Percentiles rank a stretch among this genome's conserved stretches.
Conservation (phyloP, 73 alveolate species). For the Paramecium primaurelia region DNA sequence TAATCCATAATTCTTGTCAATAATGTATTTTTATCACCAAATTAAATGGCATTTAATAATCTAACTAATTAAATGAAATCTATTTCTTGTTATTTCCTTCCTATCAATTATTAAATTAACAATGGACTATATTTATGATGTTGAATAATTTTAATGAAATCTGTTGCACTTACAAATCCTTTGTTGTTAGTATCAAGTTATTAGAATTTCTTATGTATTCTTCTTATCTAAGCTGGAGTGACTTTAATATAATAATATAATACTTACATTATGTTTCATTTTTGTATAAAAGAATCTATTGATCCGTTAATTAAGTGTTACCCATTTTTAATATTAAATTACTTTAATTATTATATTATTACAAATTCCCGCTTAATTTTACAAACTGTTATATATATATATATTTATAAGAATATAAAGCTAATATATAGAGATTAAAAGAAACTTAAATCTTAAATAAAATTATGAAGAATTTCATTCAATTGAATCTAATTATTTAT, state of each 20-base stretch:
- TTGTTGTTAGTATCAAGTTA: neutral
- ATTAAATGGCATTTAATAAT: neutral
- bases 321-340: neutral
- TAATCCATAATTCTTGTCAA: neutral
- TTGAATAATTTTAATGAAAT: neutral
- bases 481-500: neutral
- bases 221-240: constrained; percentile 28
- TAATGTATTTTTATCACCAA: neutral
- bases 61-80: constrained; percentile 25
- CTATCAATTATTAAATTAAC: neutral
- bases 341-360: neutral
- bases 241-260: neutral
- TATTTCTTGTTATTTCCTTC: neutral
- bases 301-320: constrained; percentile 18
- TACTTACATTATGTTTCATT: constrained; percentile 11
- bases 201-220: constrained; percentile 11
- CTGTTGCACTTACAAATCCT: neutral
- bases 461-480: neutral
- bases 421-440: too few relatives aligned
- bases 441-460: neutral
- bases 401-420: neutral
- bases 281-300: constrained; percentile 19
- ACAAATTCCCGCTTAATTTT: neutral
- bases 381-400: too few relatives aligned
- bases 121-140: neutral